Evolutionary conservation across 164 flowering plant species (phyloP), one percentile per base, ranked within the genome.

Genomic region (Santalum album): DNA sequence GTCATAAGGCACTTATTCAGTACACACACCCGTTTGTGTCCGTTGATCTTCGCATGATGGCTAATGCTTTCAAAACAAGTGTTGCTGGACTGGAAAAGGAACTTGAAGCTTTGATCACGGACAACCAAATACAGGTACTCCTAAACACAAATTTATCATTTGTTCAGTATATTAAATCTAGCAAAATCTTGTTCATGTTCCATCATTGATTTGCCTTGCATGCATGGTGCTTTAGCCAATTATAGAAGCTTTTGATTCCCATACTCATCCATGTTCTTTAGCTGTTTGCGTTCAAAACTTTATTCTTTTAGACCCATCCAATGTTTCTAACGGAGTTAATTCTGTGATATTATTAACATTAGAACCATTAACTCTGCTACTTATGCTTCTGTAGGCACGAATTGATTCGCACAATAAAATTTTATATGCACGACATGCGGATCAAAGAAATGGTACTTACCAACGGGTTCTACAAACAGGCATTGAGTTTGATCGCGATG

Each of bases 321-420:
- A n/a, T n/a, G n/a, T n/a, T n/a, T n/a, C n/a, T n/a, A n/a, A n/a
- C n/a, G n/a, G n/a, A n/a, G n/a, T n/a, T n/a, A n/a, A n/a, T n/a
- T n/a, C n/a, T n/a, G n/a, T n/a, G n/a, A 17, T 43, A 19, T 6
- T 12, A 6, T 18, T 7, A 23, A 10, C 2, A 15, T 46, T 19
- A 2, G 21, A 7, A 3, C 27, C 26, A 12, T 49, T 22, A 23
- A 49, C 27, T 18, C 15, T 49, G 26, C 36, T 50, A 17, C 7
- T 20, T 45, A 7, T 22, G 21, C 34, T 46, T 38, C 18, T 69
- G 72, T 81, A 94, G 99, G 99, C 97, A 25, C 79, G 97, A 15
- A 90, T 94, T 25, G 99, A 94, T 57, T 90, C 99, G 0, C 99
- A 94, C 77, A 94, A 90, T 72, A 94, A 94, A 74, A 76, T 94